Base-by-base conservation (phyloP, 176 grass and related monocot species). In the Oryza meyeriana region DNA sequence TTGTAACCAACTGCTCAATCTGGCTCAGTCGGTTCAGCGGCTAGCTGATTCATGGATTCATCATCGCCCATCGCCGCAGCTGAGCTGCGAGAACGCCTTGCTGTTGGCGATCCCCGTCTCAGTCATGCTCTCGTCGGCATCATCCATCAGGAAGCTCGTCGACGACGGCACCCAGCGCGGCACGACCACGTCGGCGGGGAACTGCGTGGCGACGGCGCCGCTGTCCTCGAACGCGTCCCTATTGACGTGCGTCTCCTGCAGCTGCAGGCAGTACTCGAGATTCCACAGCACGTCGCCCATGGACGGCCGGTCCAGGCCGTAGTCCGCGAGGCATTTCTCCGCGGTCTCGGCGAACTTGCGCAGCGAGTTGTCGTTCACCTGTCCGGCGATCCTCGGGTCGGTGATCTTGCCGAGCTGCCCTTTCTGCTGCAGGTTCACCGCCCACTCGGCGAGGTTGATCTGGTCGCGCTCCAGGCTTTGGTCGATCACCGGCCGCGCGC, bases 251-350 rank as follows among this genome's bases (percentile, higher is more conserved):
- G 67, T 91, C 77, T 89, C 92, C 61, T 94, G 89, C 44, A 91
- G 88, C 71, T 84, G 83, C 4, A 94, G 87, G 65, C 85, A 88
- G 85, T 89, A 89, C 78, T 94, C 92, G 29, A 94, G 85, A 69
- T 86, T 94, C 92, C 92, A 94, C 0, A 94, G 78, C 66, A 94
- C 92, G 74, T 94, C 89, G 42, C 89, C 80, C 75, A 94, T 94
- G 72, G 92, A 55, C 12, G 92, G 92, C 24, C 92, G 84, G 30
- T 89, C 86, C 12, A 70, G 79, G 1, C 89, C 83, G 55, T 91
- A 91, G 11, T 94, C 88, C 0, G 80, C 80, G 6, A 94, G 82
- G 84, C 92, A 94, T 61, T 55, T 86, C 71, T 81, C 83, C 2
- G 83, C 89, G 1, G 75, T 94, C 79, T 91, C 89, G 1, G 85